Evolutionary conservation across 2,329 filamentous ascomycete genomes (phyloP), one percentile per base, ranked within the genome.

Genomic region (Fusarium torulosum): DNA sequence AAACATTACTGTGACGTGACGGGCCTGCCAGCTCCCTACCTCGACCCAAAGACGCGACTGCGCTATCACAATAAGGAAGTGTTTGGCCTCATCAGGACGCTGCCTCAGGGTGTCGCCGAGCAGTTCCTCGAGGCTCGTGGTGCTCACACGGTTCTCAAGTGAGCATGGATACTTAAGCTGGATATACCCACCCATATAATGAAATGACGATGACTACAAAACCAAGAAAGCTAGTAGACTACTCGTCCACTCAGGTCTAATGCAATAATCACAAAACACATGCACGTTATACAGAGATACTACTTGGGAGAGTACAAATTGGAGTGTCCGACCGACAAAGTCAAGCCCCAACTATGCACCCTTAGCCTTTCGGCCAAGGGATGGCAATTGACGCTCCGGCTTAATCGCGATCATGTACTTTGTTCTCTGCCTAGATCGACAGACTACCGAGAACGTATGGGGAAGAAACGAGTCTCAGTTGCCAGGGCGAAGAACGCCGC

Each of bases 1-100:
- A 94, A 90, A 79, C 92, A 91, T 74, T 99, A 98, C 80, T 99
- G 96, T 82, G 96, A 99, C 79, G 87, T 99, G 73, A 99, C 96
- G 2, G 96, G 96, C 2, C 81, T 99, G 68, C 88, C 93, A n/a
- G 93, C 94, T 29, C 91, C 91, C 7, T 99, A 99, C 77, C 88
- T 92, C 31, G 96, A 99, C 77, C 96, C 96, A 4, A 99, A 99
- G 86, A 97, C 94, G 38, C 87, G 95, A 67, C 80, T 99, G 79
- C 86, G 95, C 65, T 99, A 99, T 79, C 92, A 97, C 79, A 91
- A 99, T 78, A 91, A 88, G 78, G 96, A 99, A 82, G 88, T 98
- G 7, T 99, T 97, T 82, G 88, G 86, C 4, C 87, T 94, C 40
- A 91, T 99, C 60, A 88, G 94, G 74, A 88, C 86, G 3, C 80